Conservation (phyloP, 352 stramenopile species). For the Pythium graminicola region DNA sequence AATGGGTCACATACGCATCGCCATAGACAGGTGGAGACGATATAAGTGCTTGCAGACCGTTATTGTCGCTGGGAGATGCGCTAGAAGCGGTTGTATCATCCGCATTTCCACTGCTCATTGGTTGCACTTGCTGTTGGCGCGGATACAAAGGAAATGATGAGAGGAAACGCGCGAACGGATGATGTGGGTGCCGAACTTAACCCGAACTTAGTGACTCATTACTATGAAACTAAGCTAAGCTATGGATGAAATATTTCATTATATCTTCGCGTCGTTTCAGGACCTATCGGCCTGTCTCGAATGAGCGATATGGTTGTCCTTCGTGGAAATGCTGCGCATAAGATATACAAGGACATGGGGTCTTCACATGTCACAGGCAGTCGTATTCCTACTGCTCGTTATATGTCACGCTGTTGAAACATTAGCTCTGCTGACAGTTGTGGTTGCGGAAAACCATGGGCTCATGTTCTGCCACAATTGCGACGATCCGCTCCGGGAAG, state of each 20-base stretch:
- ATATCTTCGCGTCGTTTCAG: slow-evolving; percentile 12
- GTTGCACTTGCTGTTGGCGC: neutral
- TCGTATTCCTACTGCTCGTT: neutral
- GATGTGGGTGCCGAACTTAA: slow-evolving; percentile 9
- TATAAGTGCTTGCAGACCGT: neutral
- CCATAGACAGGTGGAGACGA: slow-evolving; percentile 16
- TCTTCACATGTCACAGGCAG: neutral
- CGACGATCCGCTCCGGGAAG: slow-evolving; percentile 19
- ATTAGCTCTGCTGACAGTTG: slow-evolving; percentile 3
- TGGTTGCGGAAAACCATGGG: slow-evolving; percentile 20
- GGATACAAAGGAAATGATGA: neutral
- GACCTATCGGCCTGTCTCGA: no score
- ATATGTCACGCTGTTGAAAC: neutral
- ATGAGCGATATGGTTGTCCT: no score
- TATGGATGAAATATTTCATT: neutral
- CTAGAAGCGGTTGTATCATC: neutral
- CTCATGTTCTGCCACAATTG: slow-evolving; percentile 26
- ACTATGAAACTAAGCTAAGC: neutral
- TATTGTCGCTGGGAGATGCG: neutral
- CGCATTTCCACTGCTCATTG: slow-evolving; percentile 1
- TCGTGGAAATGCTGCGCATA: no score
- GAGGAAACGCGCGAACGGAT: neutral
- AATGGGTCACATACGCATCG: slow-evolving; percentile 65
- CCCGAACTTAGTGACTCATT: slow-evolving; percentile 10
- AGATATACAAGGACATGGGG: neutral